Evolutionary conservation across 108 stramenopile genomes (phyloP).

Genomic region (Heterococcus sp.): DNA sequence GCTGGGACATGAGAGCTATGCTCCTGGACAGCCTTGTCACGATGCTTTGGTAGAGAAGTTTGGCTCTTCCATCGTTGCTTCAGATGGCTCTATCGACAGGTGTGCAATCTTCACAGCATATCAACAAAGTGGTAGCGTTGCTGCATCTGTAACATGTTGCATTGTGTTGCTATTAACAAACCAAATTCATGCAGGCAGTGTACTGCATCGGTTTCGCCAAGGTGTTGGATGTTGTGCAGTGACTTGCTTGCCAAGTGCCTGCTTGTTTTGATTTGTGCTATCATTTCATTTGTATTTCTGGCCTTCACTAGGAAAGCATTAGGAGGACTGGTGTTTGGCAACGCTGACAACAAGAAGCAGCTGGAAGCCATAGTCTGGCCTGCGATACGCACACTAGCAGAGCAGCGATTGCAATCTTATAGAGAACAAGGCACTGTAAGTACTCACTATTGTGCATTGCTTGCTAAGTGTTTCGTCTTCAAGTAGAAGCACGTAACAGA

Average conservation of each 20-base stretch:
- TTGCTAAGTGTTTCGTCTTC: no score
- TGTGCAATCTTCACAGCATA: constrained; percentile 1
- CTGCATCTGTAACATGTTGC: background rate
- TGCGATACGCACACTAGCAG: constrained; percentile 39
- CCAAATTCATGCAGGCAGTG: background rate
- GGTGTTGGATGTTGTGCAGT: background rate
- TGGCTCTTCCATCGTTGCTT: constrained; percentile 33
- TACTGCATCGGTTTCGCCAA: background rate
- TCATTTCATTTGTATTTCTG: background rate
- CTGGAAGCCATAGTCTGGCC: constrained; percentile 54
- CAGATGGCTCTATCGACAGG: constrained; percentile 47
- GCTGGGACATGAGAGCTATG: constrained; percentile 54
- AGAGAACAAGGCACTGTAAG: constrained; percentile 8
- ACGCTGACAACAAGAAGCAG: constrained; percentile 30
- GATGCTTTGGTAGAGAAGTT: constrained; percentile 35
- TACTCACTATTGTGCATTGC: no score
- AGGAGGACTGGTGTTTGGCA: constrained; percentile 29
- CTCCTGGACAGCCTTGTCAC: constrained; percentile 46
- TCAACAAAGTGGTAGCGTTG: background rate
- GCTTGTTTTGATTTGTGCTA: background rate
- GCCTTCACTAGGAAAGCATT: no score
- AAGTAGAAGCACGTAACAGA: no score
- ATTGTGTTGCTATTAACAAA: background rate
- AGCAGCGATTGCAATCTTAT: constrained; percentile 25
- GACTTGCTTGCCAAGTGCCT: background rate